A percentile compares a stretch with the other conserved stretches of the same genome.
These are phyloP conservation scores for Eragrostis curvula DNA, from an alignment of 176 grass and related monocot species.

Conservation along the genomic window DNA sequence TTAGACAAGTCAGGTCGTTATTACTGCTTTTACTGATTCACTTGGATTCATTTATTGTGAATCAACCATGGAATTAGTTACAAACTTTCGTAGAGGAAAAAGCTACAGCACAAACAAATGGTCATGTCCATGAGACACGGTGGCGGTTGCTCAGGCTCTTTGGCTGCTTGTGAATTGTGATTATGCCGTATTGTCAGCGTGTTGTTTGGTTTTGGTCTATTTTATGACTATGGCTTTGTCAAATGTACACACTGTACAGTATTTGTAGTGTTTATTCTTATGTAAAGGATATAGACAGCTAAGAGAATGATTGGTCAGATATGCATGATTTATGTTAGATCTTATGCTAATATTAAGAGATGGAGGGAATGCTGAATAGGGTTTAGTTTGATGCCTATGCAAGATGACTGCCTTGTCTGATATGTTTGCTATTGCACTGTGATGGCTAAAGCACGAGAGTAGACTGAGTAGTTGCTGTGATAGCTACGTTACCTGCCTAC, in stretches of 20 bases:
- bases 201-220: not conserved
- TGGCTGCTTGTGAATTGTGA: not conserved
- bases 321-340: not conserved
- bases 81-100: not conserved
- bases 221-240: not conserved
- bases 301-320: not conserved
- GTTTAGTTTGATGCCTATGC: not conserved
- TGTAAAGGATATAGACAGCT: not conserved
- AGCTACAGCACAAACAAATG: not conserved
- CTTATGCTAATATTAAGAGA: not conserved
- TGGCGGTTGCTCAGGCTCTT: not conserved
- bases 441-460: not conserved
- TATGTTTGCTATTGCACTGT: not conserved
- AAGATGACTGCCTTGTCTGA: not conserved
- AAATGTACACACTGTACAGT: not conserved
- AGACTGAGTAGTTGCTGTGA: not conserved
- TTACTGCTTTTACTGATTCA: not conserved
- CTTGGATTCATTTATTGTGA: not conserved
- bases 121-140: not conserved
- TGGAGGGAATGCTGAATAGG: not conserved
- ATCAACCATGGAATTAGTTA: not conserved
- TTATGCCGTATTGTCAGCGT: not conserved
- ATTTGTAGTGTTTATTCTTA: not conserved
- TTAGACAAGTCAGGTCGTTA: not conserved
- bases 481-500: not conserved